phyloP scores from a whole-genome alignment of 2,329 filamentous ascomycete genomes.

The Aspergillus latus region DNA sequence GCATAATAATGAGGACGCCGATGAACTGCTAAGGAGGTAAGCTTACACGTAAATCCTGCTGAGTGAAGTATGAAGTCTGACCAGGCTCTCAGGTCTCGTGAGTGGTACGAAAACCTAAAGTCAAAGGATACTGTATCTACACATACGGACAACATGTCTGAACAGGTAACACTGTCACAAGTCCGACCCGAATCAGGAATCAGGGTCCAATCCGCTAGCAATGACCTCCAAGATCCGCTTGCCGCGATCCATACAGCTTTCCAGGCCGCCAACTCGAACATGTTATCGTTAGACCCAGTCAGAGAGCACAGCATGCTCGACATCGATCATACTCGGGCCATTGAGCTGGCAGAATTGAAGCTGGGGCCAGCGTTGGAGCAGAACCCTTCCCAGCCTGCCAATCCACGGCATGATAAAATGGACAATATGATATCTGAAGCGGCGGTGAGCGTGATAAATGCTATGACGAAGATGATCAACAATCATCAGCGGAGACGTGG shows the following conservation, averaged over 20 bases:
- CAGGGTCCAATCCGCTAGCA: neutral
- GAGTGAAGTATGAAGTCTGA: neutral
- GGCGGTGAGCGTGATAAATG: conserved; percentile 34
- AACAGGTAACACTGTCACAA: conserved; percentile 18
- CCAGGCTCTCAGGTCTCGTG: conserved; percentile 26
- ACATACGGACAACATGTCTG: conserved; percentile 20
- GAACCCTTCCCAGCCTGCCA: conserved; percentile 7
- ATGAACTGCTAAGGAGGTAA: conserved; percentile 51
- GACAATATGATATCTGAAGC: conserved; percentile 29
- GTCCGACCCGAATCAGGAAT: conserved; percentile 18
- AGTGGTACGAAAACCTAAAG: conserved; percentile 38
- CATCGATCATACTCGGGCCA: neutral
- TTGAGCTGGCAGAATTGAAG: conserved; percentile 18
- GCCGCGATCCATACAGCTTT: conserved; percentile 6
- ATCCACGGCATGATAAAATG: conserved; percentile 16
- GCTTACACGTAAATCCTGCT: conserved; percentile 17
- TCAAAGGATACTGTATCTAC: conserved; percentile 20
- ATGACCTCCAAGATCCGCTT: conserved; percentile 6
- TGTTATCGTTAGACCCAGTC: conserved; percentile 12
- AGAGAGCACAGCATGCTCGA: conserved; percentile 3
- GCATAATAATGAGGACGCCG: conserved; percentile 54
- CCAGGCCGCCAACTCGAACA: conserved; percentile 2
- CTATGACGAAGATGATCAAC: conserved; percentile 36
- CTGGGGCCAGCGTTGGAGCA: conserved; percentile 16
- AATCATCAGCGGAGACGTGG: conserved; percentile 25